Percentiles rank a stretch among this genome's conserved stretches.
Conservation (phyloP, 805 yeast genomes). For the Nakazawaea sp. region DNA sequence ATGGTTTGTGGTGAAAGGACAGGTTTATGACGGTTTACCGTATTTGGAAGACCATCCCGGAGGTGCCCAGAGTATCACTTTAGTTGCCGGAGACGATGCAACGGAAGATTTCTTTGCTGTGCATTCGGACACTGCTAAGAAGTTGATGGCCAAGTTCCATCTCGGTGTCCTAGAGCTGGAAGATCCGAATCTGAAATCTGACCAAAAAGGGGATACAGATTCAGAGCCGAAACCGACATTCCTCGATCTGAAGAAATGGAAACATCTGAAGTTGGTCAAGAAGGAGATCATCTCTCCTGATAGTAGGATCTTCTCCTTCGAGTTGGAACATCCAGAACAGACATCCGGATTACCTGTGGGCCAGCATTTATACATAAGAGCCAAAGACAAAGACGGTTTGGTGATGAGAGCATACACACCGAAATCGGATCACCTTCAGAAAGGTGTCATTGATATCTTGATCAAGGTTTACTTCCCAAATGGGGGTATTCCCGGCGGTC, state of each 20-base stretch:
- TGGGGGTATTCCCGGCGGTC: constrained; percentile 24
- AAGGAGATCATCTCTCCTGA: constrained; percentile 22
- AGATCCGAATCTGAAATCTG: not conserved
- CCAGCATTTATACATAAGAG: constrained; percentile 23
- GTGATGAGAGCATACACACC: constrained; percentile 31
- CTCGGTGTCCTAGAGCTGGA: constrained; percentile 16
- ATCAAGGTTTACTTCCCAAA: constrained; percentile 27
- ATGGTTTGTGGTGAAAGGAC: constrained; percentile 27
- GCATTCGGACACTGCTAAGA: constrained; percentile 24
- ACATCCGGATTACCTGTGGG: constrained; percentile 26
- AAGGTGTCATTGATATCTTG: constrained; percentile 22
- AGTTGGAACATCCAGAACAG: constrained; percentile 23
- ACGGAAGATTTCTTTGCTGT: constrained; percentile 27
- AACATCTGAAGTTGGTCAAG: constrained; percentile 15
- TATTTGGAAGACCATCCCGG: constrained; percentile 28
- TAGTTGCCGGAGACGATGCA: constrained; percentile 22
- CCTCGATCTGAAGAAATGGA: constrained; percentile 25
- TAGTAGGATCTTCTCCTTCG: constrained; percentile 22
- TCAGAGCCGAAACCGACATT: constrained; percentile 12
- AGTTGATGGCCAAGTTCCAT: constrained; percentile 20
- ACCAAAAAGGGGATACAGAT: constrained; percentile 1
- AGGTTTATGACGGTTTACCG: constrained; percentile 27
- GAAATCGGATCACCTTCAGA: constrained; percentile 19
- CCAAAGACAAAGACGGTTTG: constrained; percentile 17
- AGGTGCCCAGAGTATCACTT: constrained; percentile 19